A percentile compares a stretch with the other conserved stretches of the same genome.
Evolutionary conservation across 306 rosid genomes (phyloP).

Genomic region (Senna siamea): DNA sequence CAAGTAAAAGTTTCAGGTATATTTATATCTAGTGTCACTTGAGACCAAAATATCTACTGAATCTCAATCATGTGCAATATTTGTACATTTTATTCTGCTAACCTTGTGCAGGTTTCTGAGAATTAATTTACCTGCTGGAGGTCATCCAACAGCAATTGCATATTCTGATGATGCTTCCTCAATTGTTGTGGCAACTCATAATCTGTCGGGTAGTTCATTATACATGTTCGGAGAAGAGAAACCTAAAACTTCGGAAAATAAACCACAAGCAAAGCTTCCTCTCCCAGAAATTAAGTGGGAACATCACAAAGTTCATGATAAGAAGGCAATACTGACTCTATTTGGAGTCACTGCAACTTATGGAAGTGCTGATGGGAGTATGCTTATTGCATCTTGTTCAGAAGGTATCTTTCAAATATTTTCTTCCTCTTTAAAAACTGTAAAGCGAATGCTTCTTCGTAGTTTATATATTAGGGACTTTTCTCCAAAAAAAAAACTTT

Average conservation of each 20-base stretch:
- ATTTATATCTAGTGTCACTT: constrained; percentile 44
- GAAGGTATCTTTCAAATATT: constrained; percentile 68
- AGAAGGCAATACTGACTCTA: constrained; percentile 70
- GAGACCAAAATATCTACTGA: constrained; percentile 15
- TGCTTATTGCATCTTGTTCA: constrained; percentile 86
- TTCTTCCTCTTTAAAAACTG: constrained; percentile 5
- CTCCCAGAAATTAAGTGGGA: constrained; percentile 95
- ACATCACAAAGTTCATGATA: constrained; percentile 82
- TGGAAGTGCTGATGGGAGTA: constrained; percentile 96
- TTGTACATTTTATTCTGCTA: constrained; percentile 32
- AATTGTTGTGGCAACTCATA: constrained; percentile 79
- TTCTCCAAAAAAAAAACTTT: constrained; percentile 7
- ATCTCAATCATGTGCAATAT: constrained; percentile 30
- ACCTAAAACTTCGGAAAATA: constrained; percentile 59
- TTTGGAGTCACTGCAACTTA: constrained; percentile 79
- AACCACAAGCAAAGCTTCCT: constrained; percentile 81
- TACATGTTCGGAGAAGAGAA: constrained; percentile 93
- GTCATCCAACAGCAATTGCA: constrained; percentile 81
- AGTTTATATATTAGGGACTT: constrained; percentile 32
- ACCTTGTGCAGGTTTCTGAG: constrained; percentile 72
- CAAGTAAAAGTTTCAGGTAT: constrained; percentile 96
- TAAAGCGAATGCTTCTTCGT: constrained; percentile 5
- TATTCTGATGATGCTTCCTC: constrained; percentile 75
- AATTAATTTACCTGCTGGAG: constrained; percentile 87
- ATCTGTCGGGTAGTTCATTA: constrained; percentile 68